phyloP scores from a whole-genome alignment of 208 protist genomes.

The Blechomonas ayalai region DNA sequence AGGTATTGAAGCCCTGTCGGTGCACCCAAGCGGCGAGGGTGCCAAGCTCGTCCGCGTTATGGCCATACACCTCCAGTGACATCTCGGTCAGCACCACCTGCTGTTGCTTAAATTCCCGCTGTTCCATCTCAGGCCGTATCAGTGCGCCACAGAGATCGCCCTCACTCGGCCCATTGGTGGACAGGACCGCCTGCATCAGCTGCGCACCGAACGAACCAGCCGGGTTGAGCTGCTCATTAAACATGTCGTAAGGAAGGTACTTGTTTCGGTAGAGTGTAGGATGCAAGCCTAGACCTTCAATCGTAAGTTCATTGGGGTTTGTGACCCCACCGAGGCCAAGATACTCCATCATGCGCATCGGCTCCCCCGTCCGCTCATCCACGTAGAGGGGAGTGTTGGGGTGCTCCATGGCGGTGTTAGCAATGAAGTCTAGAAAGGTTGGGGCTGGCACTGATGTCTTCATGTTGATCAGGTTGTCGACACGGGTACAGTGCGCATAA shows the following conservation, averaged over 20 bases:
- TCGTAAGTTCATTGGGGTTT: conserved; percentile 64
- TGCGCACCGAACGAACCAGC: conserved; percentile 53
- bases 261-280: conserved; percentile 79
- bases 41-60: conserved; percentile 57
- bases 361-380: conserved; percentile 11
- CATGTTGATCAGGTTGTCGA: conserved; percentile 67
- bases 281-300: conserved; percentile 84
- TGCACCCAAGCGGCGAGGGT: conserved; percentile 68
- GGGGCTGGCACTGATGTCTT: conserved; percentile 55
- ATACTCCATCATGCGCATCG: conserved; percentile 50
- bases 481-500: conserved; percentile 53
- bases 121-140: conserved; percentile 73
- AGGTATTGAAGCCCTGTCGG: conserved; percentile 82
- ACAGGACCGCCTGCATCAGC: conserved; percentile 72
- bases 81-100: conserved; percentile 67
- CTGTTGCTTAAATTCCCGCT: conserved; percentile 52
- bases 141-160: conserved; percentile 77
- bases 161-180: conserved; percentile 53
- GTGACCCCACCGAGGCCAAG: conserved; percentile 47
- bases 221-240: conserved; percentile 65
- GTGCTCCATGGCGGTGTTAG: conserved; percentile 47
- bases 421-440: conserved; percentile 67
- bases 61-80: conserved; percentile 59
- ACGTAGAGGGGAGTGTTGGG: conserved; percentile 55
- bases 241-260: conserved; percentile 75